Base-by-base conservation (phyloP, 2,329 filamentous ascomycete species). In the Diaporthe vaccinii region DNA sequence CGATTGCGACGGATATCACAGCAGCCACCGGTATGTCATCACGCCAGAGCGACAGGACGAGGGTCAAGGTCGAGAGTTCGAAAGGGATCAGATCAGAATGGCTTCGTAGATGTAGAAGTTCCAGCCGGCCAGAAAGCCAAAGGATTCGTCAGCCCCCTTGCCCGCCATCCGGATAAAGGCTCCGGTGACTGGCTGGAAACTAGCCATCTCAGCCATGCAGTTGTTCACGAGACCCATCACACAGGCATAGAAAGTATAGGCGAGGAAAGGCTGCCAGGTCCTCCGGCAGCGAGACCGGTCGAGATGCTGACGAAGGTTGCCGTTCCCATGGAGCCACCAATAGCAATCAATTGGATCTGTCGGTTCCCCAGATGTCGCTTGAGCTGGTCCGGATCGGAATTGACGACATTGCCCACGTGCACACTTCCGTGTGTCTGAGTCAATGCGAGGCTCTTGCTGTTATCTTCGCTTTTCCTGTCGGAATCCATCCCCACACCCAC, bases 141-240 rank as follows among this genome's bases (percentile, higher is more conserved):
- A 85, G 12, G 91, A 87, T 36, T 93, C 91, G 80, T 93, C 91
- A 9, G 91, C 90, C 89, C 91, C 93, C 78, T 91, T 86, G 31
- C 91, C 91, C 8, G 91, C 91, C 78, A 93, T 86, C 76, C 91
- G 90, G 78, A 93, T 89, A 80, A 92, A 93, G 3, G 89, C 89
- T 78, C 91, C 75, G 59, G 87, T 88, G 59, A 93, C 87, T 28
- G 92, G 91, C 87, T 91, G 91, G 77, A 88, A 89, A 53, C 87
- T 86, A 34, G 86, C 88, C 91, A 93, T 93, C 80, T 93, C 91
- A 6, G 91, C 91, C 76, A 92, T 86, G 76, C 87, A 88, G 80
- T 92, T 93, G 86, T 92, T 93, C 80, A 93, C 89, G 65, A 91
- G 84, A 34, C 84, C 91, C 77, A 93, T 85, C 72, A 93, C 79